Evolutionary conservation across 2,329 filamentous ascomycete genomes (phyloP).

Genomic region (Penicillium corylophilum): DNA sequence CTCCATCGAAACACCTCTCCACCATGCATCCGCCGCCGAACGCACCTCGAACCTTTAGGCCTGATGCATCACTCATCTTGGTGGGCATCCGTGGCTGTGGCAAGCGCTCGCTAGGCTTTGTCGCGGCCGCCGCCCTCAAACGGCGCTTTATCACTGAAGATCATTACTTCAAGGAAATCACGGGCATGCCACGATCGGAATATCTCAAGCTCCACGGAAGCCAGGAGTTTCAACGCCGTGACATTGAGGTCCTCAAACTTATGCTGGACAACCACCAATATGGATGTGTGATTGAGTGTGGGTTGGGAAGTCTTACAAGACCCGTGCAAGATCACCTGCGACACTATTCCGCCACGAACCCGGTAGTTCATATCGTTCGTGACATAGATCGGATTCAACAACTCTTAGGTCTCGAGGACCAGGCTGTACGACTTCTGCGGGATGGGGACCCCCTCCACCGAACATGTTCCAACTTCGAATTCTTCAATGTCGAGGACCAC

Average conservation of each 20-base stretch:
- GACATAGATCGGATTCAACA: conserved; percentile 42
- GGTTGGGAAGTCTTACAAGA: conserved; percentile 44
- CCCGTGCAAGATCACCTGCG: conserved; percentile 43
- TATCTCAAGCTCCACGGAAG: conserved; percentile 41
- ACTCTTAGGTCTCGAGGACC: conserved; percentile 45
- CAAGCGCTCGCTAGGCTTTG: conserved; percentile 45
- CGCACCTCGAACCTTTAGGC: conserved; percentile 30
- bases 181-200: conserved; percentile 43
- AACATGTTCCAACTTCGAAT: conserved; percentile 49
- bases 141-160: conserved; percentile 47
- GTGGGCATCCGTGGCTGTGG: conserved; percentile 47
- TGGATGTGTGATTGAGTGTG: conserved; percentile 46
- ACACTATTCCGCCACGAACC: conserved; percentile 38
- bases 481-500: conserved; percentile 51
- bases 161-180: conserved; percentile 45
- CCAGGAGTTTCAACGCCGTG: conserved; percentile 44
- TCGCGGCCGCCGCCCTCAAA: conserved; percentile 44
- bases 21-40: conserved; percentile 18
- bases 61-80: conserved; percentile 43
- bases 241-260: conserved; percentile 42
- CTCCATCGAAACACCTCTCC: background rate
- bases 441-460: conserved; percentile 48
- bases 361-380: conserved; percentile 43
- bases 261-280: conserved; percentile 47
- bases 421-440: conserved; percentile 44